Conservation (phyloP, 2,329 filamentous ascomycete species). For the Pseudogymnoascus sp. region DNA sequence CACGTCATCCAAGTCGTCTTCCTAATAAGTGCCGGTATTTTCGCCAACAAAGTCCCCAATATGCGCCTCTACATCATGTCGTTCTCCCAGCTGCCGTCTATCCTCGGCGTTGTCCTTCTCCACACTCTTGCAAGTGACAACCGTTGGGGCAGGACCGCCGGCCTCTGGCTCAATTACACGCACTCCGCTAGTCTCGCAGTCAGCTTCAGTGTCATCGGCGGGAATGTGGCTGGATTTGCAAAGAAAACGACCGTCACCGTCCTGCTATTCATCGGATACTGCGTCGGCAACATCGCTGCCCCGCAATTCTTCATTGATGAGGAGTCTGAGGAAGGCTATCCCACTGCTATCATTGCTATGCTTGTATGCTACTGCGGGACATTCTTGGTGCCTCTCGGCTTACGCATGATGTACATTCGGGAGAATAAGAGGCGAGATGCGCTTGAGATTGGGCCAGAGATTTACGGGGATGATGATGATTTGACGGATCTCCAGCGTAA, state of each 20-base stretch:
- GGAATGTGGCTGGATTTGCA: slow-evolving; percentile 34
- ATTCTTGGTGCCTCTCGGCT: too few species aligned
- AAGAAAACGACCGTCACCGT: slow-evolving; percentile 41
- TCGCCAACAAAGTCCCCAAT: too few species aligned
- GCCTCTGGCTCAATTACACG: slow-evolving; percentile 24
- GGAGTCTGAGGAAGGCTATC: slow-evolving; percentile 47
- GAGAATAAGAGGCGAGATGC: too few species aligned
- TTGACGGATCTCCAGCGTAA: too few species aligned
- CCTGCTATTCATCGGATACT: slow-evolving; percentile 28
- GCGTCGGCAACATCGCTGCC: slow-evolving; percentile 23
- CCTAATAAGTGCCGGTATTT: too few species aligned
- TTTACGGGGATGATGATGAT: too few species aligned
- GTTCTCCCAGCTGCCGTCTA: slow-evolving; percentile 28
- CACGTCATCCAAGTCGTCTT: too few species aligned
- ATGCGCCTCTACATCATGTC: slow-evolving; percentile 17
- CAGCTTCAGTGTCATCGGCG: slow-evolving; percentile 24
- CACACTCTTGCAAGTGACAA: slow-evolving; percentile 24
- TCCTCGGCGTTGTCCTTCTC: slow-evolving; percentile 28
- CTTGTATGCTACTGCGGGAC: slow-evolving; percentile 30
- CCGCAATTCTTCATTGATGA: slow-evolving; percentile 54
- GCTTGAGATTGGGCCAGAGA: too few species aligned
- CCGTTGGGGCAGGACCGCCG: slow-evolving; percentile 29
- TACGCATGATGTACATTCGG: too few species aligned
- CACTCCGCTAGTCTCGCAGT: too few species aligned
- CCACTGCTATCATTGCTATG: slow-evolving; percentile 45